Evolutionary conservation across 2,329 filamentous ascomycete species (phyloP).

Genomic region (Pleomassaria siparia): DNA sequence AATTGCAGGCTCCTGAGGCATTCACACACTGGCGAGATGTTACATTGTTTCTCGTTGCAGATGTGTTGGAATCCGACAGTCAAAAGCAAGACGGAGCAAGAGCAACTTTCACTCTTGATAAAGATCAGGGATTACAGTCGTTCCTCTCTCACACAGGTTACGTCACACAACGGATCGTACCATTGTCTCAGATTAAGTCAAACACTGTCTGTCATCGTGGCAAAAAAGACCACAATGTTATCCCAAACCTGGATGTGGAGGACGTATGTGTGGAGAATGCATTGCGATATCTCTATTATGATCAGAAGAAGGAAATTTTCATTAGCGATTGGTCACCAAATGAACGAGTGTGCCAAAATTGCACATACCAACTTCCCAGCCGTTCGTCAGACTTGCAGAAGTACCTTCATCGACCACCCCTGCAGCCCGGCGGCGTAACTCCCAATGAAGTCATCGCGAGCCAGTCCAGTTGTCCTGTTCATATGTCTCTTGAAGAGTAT

Average conservation of each 20-base stretch:
- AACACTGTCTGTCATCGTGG: constrained; percentile 40
- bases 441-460: constrained; percentile 58
- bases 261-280: constrained; percentile 53
- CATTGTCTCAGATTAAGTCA: constrained; percentile 44
- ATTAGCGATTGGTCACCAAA: constrained; percentile 13
- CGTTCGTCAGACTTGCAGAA: constrained; percentile 39
- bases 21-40: constrained; percentile 55
- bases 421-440: constrained; percentile 23
- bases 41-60: constrained; percentile 46
- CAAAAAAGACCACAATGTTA: constrained; percentile 10
- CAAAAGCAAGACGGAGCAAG: neutral
- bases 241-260: constrained; percentile 28
- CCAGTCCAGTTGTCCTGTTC: constrained; percentile 50
- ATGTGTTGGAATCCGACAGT: constrained; percentile 40
- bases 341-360: constrained; percentile 26
- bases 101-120: constrained; percentile 8
- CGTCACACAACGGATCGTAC: constrained; percentile 24
- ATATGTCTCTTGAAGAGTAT: constrained; percentile 58
- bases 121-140: neutral
- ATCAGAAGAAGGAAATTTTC: constrained; percentile 20
- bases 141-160: constrained; percentile 1
- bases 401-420: constrained; percentile 43
- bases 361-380: constrained; percentile 46
- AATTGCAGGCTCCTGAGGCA: constrained; percentile 47
- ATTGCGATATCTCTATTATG: constrained; percentile 41